phyloP scores from a whole-genome alignment of 2,329 filamentous ascomycete genomes.

The Orbilia blumenaviensis region DNA sequence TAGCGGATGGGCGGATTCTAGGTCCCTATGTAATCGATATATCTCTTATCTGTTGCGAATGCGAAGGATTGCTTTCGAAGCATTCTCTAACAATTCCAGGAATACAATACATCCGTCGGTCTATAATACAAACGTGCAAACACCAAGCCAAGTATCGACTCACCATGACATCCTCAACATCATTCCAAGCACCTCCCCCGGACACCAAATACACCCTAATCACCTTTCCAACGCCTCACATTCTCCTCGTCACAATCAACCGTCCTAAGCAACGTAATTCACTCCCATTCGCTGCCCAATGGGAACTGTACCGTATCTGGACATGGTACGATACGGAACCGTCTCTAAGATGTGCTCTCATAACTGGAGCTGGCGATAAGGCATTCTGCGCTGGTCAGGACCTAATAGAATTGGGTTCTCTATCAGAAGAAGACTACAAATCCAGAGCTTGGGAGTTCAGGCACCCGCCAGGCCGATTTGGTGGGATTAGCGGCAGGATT shows the following conservation, averaged over 20 bases:
- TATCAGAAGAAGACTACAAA: conserved; percentile 33
- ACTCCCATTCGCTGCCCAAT: conserved; percentile 65
- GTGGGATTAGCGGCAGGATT: conserved; percentile 71
- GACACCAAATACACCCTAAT: conserved; percentile 61
- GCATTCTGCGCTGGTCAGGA: conserved; percentile 76
- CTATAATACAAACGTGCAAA: too few relatives aligned
- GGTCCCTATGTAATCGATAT: not conserved
- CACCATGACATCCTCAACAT: conserved; percentile 24
- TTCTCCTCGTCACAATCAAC: conserved; percentile 71
- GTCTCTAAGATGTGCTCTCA: conserved; percentile 67
- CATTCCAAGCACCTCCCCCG: conserved; percentile 57
- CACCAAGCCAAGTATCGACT: not conserved
- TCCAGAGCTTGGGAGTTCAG: conserved; percentile 56
- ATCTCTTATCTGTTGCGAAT: not conserved
- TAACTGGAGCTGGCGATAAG: conserved; percentile 70
- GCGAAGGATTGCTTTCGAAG: not conserved
- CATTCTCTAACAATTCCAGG: not conserved
- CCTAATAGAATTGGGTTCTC: conserved; percentile 66
- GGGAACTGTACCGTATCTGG: conserved; percentile 65
- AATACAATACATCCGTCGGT: not conserved
- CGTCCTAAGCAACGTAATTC: conserved; percentile 70
- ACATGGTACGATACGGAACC: conserved; percentile 72
- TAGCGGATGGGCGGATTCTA: not conserved
- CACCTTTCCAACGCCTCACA: conserved; percentile 66
- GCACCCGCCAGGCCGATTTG: conserved; percentile 68